Evolutionary conservation across 352 stramenopile genomes (phyloP).

Genomic region (Stramenopiles sp.): DNA sequence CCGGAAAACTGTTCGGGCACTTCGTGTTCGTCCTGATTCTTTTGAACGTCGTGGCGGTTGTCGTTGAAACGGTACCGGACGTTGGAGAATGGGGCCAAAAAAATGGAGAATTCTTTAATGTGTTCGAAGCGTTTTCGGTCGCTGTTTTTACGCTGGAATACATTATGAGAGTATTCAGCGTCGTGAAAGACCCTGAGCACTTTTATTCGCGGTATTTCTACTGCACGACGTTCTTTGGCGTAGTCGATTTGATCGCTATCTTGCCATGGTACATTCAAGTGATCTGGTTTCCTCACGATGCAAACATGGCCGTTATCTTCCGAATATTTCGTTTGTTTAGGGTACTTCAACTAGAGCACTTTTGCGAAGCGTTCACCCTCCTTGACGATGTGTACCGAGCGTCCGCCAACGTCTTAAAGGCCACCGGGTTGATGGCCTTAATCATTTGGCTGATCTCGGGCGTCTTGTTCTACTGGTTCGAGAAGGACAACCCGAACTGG

Average conservation of each 20-base stretch:
- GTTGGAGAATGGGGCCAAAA: neutral
- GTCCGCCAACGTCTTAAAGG: constrained; percentile 22
- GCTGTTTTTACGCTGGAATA: neutral
- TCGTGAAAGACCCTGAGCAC: neutral
- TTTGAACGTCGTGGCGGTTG: neutral
- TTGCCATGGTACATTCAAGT: neutral
- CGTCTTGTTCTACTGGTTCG: constrained; percentile 24
- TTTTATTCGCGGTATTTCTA: constrained; percentile 4
- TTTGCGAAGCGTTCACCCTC: constrained; percentile 23
- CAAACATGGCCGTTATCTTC: constrained; percentile 17
- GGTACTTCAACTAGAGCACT: constrained; percentile 24
- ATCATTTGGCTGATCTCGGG: constrained; percentile 23
- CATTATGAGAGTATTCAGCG: neutral
- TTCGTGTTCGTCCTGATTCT: neutral
- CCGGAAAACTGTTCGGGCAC: neutral
- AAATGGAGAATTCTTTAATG: neutral
- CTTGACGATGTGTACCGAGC: constrained; percentile 23
- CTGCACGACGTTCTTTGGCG: constrained; percentile 2
- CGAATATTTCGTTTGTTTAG: constrained; percentile 22
- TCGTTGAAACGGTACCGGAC: neutral
- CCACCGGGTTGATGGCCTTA: constrained; percentile 21
- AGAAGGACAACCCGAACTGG: constrained; percentile 16
- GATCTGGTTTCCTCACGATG: neutral
- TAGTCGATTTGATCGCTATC: neutral
- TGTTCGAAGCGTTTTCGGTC: neutral